Evolutionary conservation across 192 early-diverging fungal species (phyloP), one percentile per base, ranked within the genome.

Genomic region (Rhizophagus prolifer): DNA sequence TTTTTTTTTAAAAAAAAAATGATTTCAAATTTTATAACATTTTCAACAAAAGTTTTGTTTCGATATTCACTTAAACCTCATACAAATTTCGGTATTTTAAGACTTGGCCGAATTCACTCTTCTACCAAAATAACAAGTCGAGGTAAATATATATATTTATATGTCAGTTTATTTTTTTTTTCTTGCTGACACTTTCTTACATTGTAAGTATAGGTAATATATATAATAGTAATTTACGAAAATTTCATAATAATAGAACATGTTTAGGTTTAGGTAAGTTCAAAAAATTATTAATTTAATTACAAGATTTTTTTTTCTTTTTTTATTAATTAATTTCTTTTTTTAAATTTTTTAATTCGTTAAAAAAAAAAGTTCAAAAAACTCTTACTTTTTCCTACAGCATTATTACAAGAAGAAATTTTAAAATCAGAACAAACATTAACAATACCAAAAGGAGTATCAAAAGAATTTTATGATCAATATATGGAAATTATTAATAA

Each of bases 171-270:
- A 19, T 50, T 21, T 54, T 54, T n/a, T 54, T 7, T 54, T 21
- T 54, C 21, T 21, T 16, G 19, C 19, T 54, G 50, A 54, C 47
- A 6, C 16, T 54, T 54, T 10, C 3, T 54, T 54, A 2, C 16
- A 54, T 21, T 21, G 50, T 4, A 21, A 54, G 50, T 21, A 54
- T 7, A 54, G 50, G 19, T 54, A 54, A 54, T 19, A 54, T 54
- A 54, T 8, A 7, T 38, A 38, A 38, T 8, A 21, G 4, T 21
- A 21, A 21, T 54, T 54, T 5, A 54, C 19, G 58, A 58, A 47
- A 66, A 46, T 67, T 62, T 62, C 13, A 59, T 68, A 70, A 64
- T 28, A 66, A 30, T 19, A 54, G 23, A 58, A 61, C 73, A 72
- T 79, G 26, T 58, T 44, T 34, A n/a, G 36, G 60, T 6, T 7